phyloP scores from a whole-genome alignment of 108 stramenopile species.

The Bacterosira constricta region DNA sequence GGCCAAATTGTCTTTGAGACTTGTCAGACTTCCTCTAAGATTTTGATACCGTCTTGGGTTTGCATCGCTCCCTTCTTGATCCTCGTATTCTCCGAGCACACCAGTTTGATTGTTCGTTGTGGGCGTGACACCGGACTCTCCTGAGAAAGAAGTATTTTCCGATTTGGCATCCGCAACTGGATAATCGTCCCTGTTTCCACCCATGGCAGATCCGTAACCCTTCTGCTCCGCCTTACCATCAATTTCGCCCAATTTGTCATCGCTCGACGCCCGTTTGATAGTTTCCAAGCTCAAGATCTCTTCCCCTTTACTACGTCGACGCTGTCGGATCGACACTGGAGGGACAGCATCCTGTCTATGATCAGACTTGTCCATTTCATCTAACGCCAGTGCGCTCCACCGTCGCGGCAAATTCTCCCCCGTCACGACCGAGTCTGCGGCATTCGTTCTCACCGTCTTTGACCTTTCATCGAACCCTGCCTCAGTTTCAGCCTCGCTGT shows the following conservation, averaged over 20 bases:
- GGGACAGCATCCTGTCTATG: background rate
- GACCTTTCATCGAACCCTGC: too few species aligned
- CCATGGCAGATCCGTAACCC: background rate
- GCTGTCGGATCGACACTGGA: background rate
- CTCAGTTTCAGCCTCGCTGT: too few species aligned
- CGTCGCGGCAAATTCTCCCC: background rate
- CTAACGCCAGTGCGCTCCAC: background rate
- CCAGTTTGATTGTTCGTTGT: background rate
- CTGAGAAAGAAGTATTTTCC: background rate
- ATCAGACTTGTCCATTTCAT: conserved; percentile 1
- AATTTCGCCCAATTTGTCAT: background rate
- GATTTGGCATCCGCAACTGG: background rate
- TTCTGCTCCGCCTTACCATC: background rate
- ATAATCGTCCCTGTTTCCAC: background rate
- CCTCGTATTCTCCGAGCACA: background rate
- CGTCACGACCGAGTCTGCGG: background rate
- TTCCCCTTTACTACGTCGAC: background rate
- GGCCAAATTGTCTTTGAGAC: background rate
- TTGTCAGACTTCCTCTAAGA: background rate
- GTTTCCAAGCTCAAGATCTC: background rate
- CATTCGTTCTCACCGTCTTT: too few species aligned
- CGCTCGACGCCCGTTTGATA: background rate
- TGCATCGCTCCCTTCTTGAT: background rate
- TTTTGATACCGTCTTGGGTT: background rate
- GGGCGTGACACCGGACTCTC: background rate